Conservation (phyloP, 2,329 filamentous ascomycete species). For the Alternaria novae-zelandiae region DNA sequence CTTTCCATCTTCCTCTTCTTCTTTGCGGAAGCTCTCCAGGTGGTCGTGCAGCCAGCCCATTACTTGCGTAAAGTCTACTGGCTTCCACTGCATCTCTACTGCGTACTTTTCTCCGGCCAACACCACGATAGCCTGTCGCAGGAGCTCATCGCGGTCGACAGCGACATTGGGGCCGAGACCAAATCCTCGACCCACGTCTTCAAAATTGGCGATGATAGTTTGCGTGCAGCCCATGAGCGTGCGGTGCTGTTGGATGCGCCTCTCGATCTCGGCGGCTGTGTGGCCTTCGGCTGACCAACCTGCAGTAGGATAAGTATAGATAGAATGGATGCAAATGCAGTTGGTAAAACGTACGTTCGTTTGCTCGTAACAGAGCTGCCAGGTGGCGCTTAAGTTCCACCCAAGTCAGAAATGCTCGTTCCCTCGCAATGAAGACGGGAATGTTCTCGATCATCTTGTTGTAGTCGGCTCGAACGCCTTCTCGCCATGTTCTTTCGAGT, state of each 20-base stretch:
- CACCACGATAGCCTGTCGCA: constrained; percentile 42
- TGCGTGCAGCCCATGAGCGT: constrained; percentile 43
- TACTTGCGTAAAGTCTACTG: constrained; percentile 37
- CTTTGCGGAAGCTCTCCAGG: constrained; percentile 33
- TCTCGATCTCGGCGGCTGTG: constrained; percentile 36
- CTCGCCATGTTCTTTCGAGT: constrained; percentile 41
- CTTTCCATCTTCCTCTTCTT: constrained; percentile 38
- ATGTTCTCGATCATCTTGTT: constrained; percentile 36
- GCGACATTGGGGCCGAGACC: constrained; percentile 24
- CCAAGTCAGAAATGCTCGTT: constrained; percentile 45
- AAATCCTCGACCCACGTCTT: constrained; percentile 37
- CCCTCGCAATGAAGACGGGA: constrained; percentile 39
- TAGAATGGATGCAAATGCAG: background rate
- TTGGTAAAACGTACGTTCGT: constrained; percentile 32
- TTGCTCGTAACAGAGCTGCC: constrained; percentile 42
- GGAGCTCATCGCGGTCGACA: constrained; percentile 38
- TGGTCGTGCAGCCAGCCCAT: constrained; percentile 39
- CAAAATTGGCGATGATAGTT: constrained; percentile 40
- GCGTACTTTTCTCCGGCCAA: constrained; percentile 42
- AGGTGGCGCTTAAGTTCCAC: constrained; percentile 44
- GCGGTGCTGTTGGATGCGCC: constrained; percentile 42
- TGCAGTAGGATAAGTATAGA: constrained; percentile 18
- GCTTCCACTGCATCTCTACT: constrained; percentile 41
- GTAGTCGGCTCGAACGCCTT: constrained; percentile 35
- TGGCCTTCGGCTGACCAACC: constrained; percentile 41